A percentile compares a stretch with the other conserved stretches of the same genome.
phyloP scores from a whole-genome alignment of 2,329 filamentous ascomycete genomes.

The Decorospora gaudefroyi region DNA sequence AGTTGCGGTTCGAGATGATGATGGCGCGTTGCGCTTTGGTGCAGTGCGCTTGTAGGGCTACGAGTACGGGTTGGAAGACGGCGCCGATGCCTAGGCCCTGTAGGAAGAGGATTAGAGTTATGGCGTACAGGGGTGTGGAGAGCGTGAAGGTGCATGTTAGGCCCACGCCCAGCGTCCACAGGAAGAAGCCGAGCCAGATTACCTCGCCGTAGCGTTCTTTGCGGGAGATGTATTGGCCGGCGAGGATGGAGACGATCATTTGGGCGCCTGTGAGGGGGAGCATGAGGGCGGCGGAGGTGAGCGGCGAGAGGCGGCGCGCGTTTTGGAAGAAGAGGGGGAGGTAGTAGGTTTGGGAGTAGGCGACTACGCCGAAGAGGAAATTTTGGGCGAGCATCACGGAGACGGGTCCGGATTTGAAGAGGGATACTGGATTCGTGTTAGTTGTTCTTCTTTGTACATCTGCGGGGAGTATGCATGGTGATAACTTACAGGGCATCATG shows the following conservation, averaged over 20 bases:
- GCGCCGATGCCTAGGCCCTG: constrained; percentile 56
- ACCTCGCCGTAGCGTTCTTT: constrained; percentile 57
- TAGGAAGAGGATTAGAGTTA: constrained; percentile 58
- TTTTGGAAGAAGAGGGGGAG: constrained; percentile 67
- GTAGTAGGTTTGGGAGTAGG: constrained; percentile 65
- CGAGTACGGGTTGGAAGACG: constrained; percentile 53
- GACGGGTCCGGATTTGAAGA: constrained; percentile 61
- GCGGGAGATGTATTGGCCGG: constrained; percentile 63
- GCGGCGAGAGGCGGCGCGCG: constrained; percentile 52
- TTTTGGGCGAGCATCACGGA: constrained; percentile 61
- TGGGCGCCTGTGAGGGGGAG: constrained; percentile 48
- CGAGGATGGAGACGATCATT: constrained; percentile 51
- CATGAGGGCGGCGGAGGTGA: constrained; percentile 57
- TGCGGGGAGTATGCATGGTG: neutral
- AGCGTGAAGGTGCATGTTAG: constrained; percentile 57
- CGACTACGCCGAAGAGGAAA: constrained; percentile 64
- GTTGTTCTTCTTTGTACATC: no score
- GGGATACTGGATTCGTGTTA: constrained; percentile 45
- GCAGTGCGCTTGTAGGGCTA: constrained; percentile 54
- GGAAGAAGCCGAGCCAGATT: constrained; percentile 52
- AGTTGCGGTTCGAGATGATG: constrained; percentile 66
- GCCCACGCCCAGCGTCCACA: constrained; percentile 59
- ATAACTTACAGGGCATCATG: constrained; percentile 58
- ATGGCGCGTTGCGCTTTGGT: constrained; percentile 63
- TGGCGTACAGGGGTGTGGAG: constrained; percentile 50